Percentiles rank a stretch among this genome's conserved stretches.
These are phyloP conservation scores for Elsinoe arachidis DNA, from an alignment of 2,329 filamentous ascomycete genomes.

Conservation along the genomic window DNA sequence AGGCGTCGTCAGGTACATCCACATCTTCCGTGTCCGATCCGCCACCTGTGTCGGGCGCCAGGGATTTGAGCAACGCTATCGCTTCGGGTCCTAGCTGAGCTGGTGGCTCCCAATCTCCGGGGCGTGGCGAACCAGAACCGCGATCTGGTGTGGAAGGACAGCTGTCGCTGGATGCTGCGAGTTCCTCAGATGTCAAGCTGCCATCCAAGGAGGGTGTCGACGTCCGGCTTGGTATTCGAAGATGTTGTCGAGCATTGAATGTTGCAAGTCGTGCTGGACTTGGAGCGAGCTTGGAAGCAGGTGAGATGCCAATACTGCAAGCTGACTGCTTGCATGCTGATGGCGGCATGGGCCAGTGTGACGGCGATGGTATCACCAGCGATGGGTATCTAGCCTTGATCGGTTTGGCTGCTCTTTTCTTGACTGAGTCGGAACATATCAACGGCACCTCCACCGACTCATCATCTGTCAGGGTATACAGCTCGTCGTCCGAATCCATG, in stretches of 20 bases:
- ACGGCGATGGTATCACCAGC: conserved; percentile 50
- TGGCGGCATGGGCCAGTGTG: conserved; percentile 49
- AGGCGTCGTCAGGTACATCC: conserved; percentile 41
- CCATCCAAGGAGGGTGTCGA: conserved; percentile 84
- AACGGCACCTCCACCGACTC: conserved; percentile 52
- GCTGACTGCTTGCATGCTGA: conserved; percentile 39
- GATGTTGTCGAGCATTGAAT: conserved; percentile 50
- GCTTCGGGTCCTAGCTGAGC: conserved; percentile 65
- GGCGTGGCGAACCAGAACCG: conserved; percentile 42
- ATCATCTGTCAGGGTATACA: conserved; percentile 79
- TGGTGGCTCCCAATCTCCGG: conserved; percentile 54
- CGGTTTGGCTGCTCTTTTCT: conserved; percentile 28
- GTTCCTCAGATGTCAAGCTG: conserved; percentile 78
- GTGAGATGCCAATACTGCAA: conserved; percentile 37
- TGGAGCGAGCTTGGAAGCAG: conserved; percentile 35
- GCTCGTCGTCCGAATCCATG: conserved; percentile 68
- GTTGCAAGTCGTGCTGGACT: conserved; percentile 52
- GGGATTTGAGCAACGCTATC: conserved; percentile 68
- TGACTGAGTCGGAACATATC: conserved; percentile 45
- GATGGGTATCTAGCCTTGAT: conserved; percentile 45
- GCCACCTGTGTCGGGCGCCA: conserved; percentile 44
- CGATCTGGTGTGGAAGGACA: conserved; percentile 77
- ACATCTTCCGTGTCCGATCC: conserved; percentile 27
- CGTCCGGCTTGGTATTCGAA: conserved; percentile 60
- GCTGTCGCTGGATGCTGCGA: conserved; percentile 59